These are phyloP conservation scores for Globisporangium spinosum DNA, from an alignment of 352 stramenopile species.

Conservation along the genomic window DNA sequence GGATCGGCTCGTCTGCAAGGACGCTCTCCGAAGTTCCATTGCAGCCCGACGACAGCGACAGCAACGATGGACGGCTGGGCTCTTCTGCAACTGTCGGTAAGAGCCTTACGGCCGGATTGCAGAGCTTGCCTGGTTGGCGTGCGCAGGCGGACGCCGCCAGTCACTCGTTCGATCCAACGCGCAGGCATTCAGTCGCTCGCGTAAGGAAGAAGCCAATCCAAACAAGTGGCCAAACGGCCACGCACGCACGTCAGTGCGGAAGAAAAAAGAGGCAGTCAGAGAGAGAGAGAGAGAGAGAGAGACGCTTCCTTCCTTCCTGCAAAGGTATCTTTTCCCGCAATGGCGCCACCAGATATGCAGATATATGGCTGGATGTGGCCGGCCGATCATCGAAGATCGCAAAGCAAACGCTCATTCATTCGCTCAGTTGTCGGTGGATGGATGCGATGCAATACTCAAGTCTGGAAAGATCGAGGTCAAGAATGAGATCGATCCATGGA, in stretches of 20 bases:
- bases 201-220: too few species aligned
- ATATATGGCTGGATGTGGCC: background rate
- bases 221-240: background rate
- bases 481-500: background rate
- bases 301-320: background rate
- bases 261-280: background rate
- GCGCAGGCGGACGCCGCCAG: too few species aligned
- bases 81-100: background rate
- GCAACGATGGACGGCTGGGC: background rate
- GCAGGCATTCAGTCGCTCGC: background rate
- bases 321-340: background rate
- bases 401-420: background rate
- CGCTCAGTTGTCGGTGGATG: too few species aligned
- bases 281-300: too few species aligned
- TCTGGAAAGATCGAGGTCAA: too few species aligned
- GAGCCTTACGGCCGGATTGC: background rate
- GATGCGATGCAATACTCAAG: background rate
- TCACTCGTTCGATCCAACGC: background rate
- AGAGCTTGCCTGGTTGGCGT: background rate
- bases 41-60: background rate
- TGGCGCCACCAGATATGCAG: background rate
- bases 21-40: background rate
- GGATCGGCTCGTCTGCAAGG: background rate
- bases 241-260: background rate
- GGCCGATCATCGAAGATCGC: background rate